Evolutionary conservation across 192 early-diverging fungal genomes (phyloP).

Genomic region (Funneliformis geosporum): DNA sequence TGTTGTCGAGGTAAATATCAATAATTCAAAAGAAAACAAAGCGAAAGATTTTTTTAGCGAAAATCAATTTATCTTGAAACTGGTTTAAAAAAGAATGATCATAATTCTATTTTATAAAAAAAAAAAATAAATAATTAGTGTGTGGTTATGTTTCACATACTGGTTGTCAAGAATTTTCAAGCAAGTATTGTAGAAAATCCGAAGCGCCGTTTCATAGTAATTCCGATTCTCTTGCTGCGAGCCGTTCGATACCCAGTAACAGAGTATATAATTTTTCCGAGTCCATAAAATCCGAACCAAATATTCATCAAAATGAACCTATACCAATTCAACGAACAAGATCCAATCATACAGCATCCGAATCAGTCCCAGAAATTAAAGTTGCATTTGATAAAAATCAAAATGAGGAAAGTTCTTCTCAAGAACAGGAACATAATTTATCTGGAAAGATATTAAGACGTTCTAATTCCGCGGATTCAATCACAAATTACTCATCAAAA

Average conservation of each 20-base stretch:
- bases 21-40: too few relatives aligned
- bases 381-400: neutral
- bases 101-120: too few relatives aligned
- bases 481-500: slow-evolving; percentile 35
- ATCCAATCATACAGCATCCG: neutral
- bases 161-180: slow-evolving; percentile 42
- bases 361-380: neutral
- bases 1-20: slow-evolving; percentile 54
- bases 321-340: neutral
- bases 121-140: slow-evolving; percentile 1
- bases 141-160: slow-evolving; percentile 53
- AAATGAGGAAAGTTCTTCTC: slow-evolving; percentile 30
- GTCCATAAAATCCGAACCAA: neutral
- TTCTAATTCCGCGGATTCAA: slow-evolving; percentile 40
- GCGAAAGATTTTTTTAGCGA: too few relatives aligned
- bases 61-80: too few relatives aligned
- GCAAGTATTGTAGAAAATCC: slow-evolving; percentile 20
- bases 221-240: slow-evolving; percentile 1
- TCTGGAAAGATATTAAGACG: slow-evolving; percentile 38
- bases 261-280: neutral
- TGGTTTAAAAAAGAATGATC: too few relatives aligned
- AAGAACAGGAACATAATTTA: neutral
- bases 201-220: neutral
- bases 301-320: neutral
- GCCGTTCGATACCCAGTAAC: neutral